Conservation (phyloP, 2,329 filamentous ascomycete genomes). For the Tolypocladium capitatum region DNA sequence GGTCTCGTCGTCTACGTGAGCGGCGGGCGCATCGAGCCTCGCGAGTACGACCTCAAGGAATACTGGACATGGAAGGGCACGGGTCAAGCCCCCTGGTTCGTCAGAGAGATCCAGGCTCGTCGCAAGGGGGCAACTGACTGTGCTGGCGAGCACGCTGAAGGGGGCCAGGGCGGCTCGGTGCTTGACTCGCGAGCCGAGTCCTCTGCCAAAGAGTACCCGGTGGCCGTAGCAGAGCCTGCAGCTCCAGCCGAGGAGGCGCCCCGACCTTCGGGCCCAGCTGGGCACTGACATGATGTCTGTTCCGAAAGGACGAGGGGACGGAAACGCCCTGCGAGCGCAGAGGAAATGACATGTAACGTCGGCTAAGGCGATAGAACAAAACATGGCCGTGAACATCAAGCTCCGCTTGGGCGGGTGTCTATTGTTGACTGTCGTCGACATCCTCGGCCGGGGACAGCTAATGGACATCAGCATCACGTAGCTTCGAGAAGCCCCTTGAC, state of each 20-base stretch:
- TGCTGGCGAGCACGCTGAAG: neutral
- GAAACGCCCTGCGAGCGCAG: neutral
- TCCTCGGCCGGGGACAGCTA: neutral
- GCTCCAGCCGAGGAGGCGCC: neutral
- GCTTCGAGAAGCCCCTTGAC: too few relatives aligned
- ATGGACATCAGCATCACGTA: neutral
- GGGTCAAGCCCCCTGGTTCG: slow-evolving; percentile 33
- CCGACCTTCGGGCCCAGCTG: neutral
- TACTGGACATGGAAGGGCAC: slow-evolving; percentile 41
- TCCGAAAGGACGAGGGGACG: neutral
- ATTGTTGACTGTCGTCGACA: neutral
- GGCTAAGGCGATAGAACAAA: neutral
- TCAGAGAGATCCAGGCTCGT: slow-evolving; percentile 21
- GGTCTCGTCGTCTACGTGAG: slow-evolving; percentile 30
- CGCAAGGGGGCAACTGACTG: neutral
- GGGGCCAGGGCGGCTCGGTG: slow-evolving; percentile 3
- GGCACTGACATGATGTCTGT: neutral
- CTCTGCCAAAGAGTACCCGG: slow-evolving; percentile 10
- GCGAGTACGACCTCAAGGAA: slow-evolving; percentile 40
- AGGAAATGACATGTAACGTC: neutral
- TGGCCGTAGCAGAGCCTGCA: neutral
- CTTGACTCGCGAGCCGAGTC: slow-evolving; percentile 8
- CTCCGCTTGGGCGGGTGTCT: neutral
- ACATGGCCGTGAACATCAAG: neutral
- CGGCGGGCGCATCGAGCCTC: slow-evolving; percentile 29